Conservation (phyloP, 2,329 filamentous ascomycete genomes). For the Bipolaris sorokiniana region DNA sequence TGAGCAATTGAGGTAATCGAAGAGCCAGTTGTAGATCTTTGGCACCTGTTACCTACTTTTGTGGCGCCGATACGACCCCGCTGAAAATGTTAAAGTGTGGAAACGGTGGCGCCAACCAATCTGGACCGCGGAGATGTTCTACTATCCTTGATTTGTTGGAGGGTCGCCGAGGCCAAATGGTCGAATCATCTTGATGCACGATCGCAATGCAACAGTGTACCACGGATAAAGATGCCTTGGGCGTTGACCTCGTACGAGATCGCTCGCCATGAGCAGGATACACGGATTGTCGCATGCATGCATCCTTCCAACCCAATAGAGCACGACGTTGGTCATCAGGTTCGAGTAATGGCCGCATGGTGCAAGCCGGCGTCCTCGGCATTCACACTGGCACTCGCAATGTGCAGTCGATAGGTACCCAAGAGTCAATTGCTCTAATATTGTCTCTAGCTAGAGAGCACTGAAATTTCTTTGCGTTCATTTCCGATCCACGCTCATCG, state of each 20-base stretch:
- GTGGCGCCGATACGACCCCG: slow-evolving; percentile 3
- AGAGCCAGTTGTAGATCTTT: not conserved
- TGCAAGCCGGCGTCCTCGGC: not conserved
- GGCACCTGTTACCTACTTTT: not conserved
- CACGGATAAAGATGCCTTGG: not conserved
- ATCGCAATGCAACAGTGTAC: not conserved
- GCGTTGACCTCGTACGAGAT: not conserved
- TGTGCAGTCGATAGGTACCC: not conserved
- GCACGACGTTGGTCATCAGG: not conserved
- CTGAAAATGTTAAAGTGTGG: not conserved
- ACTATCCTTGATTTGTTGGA: not conserved
- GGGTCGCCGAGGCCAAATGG: not conserved
- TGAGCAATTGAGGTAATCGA: not conserved
- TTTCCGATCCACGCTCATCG: not conserved
- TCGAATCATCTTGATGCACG: not conserved
- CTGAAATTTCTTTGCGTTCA: not conserved
- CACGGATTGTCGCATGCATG: slow-evolving; percentile 5
- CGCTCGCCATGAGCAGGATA: not conserved
- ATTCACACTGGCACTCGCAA: not conserved
- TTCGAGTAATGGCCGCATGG: not conserved
- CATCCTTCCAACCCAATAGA: not conserved
- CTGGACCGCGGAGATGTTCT: not conserved
- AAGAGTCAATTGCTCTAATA: not conserved
- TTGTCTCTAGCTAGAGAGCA: not conserved
- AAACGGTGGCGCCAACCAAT: not conserved